phyloP scores from a whole-genome alignment of 2,329 filamentous ascomycete species.

The Claviceps spartinae region DNA sequence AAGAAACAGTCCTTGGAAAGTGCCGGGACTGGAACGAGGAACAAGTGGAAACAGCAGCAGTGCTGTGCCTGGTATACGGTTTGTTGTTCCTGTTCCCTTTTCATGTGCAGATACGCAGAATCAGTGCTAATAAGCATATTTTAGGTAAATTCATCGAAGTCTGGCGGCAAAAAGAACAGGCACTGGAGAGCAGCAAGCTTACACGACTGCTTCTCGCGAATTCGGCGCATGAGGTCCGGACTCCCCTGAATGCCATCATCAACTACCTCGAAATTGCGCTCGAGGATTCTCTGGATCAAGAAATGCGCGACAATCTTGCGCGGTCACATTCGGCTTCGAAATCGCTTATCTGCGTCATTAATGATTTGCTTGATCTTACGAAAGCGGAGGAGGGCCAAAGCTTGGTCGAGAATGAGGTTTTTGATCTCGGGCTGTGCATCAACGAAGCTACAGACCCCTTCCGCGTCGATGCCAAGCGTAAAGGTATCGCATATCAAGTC shows the following conservation, averaged over 20 bases:
- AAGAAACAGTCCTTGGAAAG: slow-evolving; percentile 66
- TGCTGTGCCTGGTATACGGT: slow-evolving; percentile 77
- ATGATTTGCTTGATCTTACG: slow-evolving; percentile 77
- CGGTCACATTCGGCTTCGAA: slow-evolving; percentile 86
- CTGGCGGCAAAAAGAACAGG: slow-evolving; percentile 81
- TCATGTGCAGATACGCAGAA: not conserved
- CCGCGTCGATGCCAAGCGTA: slow-evolving; percentile 58
- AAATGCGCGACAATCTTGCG: slow-evolving; percentile 72
- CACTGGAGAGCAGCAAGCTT: slow-evolving; percentile 67
- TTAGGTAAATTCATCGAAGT: slow-evolving; percentile 70
- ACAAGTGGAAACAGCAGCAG: slow-evolving; percentile 77
- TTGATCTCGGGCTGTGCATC: slow-evolving; percentile 58
- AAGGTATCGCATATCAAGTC: slow-evolving; percentile 58
- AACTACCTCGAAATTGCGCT: slow-evolving; percentile 88
- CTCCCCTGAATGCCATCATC: slow-evolving; percentile 83
- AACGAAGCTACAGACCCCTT: slow-evolving; percentile 69
- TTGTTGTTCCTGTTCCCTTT: slow-evolving; percentile 21
- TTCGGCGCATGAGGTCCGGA: slow-evolving; percentile 83
- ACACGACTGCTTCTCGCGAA: slow-evolving; percentile 71
- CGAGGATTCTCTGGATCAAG: slow-evolving; percentile 64
- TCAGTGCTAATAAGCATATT: slow-evolving; percentile 2
- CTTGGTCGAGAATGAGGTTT: slow-evolving; percentile 66
- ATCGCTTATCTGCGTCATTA: slow-evolving; percentile 86
- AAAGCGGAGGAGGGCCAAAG: slow-evolving; percentile 74
- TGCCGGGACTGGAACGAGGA: slow-evolving; percentile 82